Conservation (phyloP, 116 monocot genomes). For the Papilionanthe hybrid region DNA sequence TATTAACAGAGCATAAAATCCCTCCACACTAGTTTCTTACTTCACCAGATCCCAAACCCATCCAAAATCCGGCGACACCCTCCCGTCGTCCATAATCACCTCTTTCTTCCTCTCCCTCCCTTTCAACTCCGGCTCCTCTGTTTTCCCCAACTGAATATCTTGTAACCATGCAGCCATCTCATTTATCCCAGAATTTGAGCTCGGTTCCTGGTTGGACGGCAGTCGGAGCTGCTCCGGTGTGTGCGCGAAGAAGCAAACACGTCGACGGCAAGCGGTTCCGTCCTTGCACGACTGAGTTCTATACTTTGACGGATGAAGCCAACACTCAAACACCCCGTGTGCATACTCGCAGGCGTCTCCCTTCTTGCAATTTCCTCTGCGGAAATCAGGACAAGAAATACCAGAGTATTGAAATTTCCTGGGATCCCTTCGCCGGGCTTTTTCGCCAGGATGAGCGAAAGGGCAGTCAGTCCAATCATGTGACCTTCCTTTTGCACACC, state of each 20-base stretch:
- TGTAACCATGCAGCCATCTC: too few species aligned
- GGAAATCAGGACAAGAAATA: constrained; percentile 58
- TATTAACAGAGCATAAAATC: neutral
- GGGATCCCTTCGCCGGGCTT: constrained; percentile 67
- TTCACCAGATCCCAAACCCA: constrained; percentile 69
- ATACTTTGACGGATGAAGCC: constrained; percentile 75
- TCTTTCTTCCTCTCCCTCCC: neutral
- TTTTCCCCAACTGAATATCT: neutral
- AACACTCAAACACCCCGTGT: constrained; percentile 78
- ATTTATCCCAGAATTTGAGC: neutral
- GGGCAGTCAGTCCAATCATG: constrained; percentile 91
- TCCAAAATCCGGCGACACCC: constrained; percentile 37
- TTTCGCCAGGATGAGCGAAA: constrained; percentile 70
- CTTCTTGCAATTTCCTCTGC: constrained; percentile 51
- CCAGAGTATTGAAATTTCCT: constrained; percentile 51
- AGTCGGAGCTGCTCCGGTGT: constrained; percentile 58
- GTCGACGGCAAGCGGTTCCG: constrained; percentile 47
- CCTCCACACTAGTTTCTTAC: constrained; percentile 15
- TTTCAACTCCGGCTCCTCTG: neutral
- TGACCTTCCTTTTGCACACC: constrained; percentile 41
- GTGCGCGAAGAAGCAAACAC: constrained; percentile 79
- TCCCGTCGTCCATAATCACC: neutral
- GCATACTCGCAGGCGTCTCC: constrained; percentile 71
- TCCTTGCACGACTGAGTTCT: constrained; percentile 79
- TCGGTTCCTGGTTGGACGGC: constrained; percentile 10